Base-by-base conservation (phyloP, 768 basidiomycete species). In the Phylloporus sp. region DNA sequence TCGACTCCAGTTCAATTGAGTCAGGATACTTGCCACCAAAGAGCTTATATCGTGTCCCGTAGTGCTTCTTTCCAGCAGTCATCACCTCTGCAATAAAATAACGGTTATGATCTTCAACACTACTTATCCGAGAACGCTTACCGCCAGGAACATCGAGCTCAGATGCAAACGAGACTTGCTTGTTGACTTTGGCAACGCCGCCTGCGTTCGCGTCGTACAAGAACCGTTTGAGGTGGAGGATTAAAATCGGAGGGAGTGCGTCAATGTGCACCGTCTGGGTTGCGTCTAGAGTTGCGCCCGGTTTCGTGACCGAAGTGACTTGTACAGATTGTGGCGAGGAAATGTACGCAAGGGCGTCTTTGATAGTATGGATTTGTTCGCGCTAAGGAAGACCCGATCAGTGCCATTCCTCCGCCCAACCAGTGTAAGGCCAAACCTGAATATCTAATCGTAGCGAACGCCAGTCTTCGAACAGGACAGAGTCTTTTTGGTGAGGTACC, bases 171-270 rank as follows among this genome's bases (percentile, higher is more conserved):
- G 74, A 72, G 1, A 97, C 79, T 51, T 84, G 82, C 71, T 97
- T 97, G 46, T 80, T 81, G 35, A 88, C 81, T 72, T 99, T 99
- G 44, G 88, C 86, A 3, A 91, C 91, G 24, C 86, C 89, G 12
- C 80, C 80, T 0, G 81, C 81, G 13, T 70, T 73, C 4, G 80
- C 79, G 61, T 95, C 94, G 64, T 94, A 98, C 45, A 84, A 75
- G 73, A 97, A 98, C 35, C 95, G 73, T 70, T 97, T 97, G 64
- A 97, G 76, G 63, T 97, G 94, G 16, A 97, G 74, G 24, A 95
- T 82, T 43, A 97, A 75, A 11, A 95, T 80, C 0, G 85, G 84
- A 3, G 95, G 95, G 9, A 94, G 77, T 0, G 81, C 75, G 27
- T 97, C 95, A 50, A 97, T 83, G 48, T 87, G 81, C 5, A 84